Conservation (phyloP, 1,139 yeast genomes). For the Sugiyamaella xylanicola region DNA sequence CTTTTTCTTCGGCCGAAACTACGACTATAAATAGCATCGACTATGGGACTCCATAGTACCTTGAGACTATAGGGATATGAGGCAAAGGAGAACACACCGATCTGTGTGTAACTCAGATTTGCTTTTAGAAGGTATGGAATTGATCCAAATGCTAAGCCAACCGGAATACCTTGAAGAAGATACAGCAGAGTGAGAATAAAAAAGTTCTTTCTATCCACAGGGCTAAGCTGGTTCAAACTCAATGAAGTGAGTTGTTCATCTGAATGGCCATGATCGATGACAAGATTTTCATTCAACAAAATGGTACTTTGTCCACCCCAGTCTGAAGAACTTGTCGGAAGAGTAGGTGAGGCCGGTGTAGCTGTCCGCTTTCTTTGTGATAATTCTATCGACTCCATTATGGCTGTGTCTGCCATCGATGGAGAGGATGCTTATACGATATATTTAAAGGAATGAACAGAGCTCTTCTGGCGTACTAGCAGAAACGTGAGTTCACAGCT, state of each 20-base stretch:
- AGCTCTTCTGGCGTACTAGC: too few relatives aligned
- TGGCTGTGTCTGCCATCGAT: constrained; percentile 4
- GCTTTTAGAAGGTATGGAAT: constrained; percentile 89
- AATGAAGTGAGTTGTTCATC: constrained; percentile 15
- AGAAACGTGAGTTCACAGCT: too few relatives aligned
- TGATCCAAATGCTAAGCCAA: constrained; percentile 93
- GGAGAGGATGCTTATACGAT: background rate
- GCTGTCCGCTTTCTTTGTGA: constrained; percentile 29
- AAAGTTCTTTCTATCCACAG: constrained; percentile 59
- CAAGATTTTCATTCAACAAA: constrained; percentile 6
- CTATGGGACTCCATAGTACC: constrained; percentile 93
- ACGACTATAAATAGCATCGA: constrained; percentile 76
- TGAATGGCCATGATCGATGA: constrained; percentile 12
- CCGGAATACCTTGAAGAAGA: constrained; percentile 90
- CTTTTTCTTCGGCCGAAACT: constrained; percentile 80
- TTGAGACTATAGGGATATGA: constrained; percentile 93
- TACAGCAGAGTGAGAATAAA: constrained; percentile 69
- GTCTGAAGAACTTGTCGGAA: constrained; percentile 18
- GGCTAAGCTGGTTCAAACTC: constrained; percentile 34
- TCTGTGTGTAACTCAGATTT: constrained; percentile 80
- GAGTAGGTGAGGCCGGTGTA: constrained; percentile 22
- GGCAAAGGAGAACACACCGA: constrained; percentile 88
- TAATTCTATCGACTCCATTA: constrained; percentile 26
- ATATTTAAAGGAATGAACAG: background rate
- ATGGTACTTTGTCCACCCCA: constrained; percentile 4